Conservation (phyloP, 2,329 filamentous ascomycete genomes). For the Aureobasidium sp. region DNA sequence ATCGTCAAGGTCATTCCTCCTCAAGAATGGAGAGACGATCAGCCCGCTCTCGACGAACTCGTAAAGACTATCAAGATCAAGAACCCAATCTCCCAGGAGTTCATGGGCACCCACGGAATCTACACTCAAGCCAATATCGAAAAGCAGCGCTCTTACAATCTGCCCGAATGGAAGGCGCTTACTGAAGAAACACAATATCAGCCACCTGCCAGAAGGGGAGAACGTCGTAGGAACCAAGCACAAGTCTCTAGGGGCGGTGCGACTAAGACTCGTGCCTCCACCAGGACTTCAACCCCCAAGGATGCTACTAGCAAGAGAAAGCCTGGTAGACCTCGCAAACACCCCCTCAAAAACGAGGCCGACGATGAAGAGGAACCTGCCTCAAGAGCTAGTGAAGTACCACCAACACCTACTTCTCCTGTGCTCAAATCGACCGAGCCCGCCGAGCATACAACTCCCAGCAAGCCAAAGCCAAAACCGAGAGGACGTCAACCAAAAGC, state of each 20-base stretch:
- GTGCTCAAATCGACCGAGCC: slow-evolving; percentile 44
- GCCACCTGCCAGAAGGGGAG: slow-evolving; percentile 82
- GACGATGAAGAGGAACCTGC: not conserved
- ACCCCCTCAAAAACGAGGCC: slow-evolving; percentile 25
- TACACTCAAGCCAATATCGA: slow-evolving; percentile 97
- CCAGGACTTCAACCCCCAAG: slow-evolving; percentile 17
- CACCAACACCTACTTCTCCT: slow-evolving; percentile 38
- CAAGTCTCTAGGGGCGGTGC: slow-evolving; percentile 35
- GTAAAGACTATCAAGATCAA: slow-evolving; percentile 90
- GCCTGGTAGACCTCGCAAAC: slow-evolving; percentile 41
- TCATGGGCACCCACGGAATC: slow-evolving; percentile 88
- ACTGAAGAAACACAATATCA: slow-evolving; percentile 95
- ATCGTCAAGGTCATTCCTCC: slow-evolving; percentile 96
- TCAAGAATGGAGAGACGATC: slow-evolving; percentile 74
- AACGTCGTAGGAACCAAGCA: slow-evolving; percentile 58
- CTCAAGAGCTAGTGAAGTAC: slow-evolving; percentile 23
- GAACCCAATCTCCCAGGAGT: slow-evolving; percentile 97
- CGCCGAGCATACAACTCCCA: slow-evolving; percentile 28
- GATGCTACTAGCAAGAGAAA: slow-evolving; percentile 41
- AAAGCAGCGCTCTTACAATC: slow-evolving; percentile 90
- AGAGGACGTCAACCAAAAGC: slow-evolving; percentile 44
- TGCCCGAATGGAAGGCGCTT: slow-evolving; percentile 90
- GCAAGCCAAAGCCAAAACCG: slow-evolving; percentile 35
- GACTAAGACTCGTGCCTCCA: slow-evolving; percentile 22
- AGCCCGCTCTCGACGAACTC: slow-evolving; percentile 72